phyloP scores from a whole-genome alignment of 257 asterid genomes.

The Lantana camara region DNA sequence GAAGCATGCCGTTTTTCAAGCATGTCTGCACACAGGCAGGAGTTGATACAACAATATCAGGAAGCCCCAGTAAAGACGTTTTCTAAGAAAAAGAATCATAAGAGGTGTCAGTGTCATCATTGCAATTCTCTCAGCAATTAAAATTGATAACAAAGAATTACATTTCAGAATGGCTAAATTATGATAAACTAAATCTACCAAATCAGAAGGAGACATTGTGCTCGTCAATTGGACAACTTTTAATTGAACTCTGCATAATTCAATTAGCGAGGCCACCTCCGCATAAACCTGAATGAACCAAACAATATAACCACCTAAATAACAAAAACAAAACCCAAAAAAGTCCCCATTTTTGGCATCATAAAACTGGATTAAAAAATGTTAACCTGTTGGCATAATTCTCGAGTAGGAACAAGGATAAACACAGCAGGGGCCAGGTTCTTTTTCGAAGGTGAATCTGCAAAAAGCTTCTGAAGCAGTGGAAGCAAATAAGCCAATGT shows the following conservation, averaged over 20 bases:
- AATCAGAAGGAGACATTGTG: conserved; percentile 67
- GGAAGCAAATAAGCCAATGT: conserved; percentile 92
- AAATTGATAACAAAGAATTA: not conserved
- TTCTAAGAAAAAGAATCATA: conserved; percentile 39
- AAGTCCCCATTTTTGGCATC: not conserved
- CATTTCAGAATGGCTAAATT: not conserved
- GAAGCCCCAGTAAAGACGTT: conserved; percentile 78
- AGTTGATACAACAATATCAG: conserved; percentile 80
- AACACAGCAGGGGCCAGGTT: conserved; percentile 65
- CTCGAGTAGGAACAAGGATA: conserved; percentile 91
- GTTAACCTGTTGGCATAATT: conserved; percentile 83
- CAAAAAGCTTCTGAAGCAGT: conserved; percentile 83
- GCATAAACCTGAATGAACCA: conserved; percentile 57
- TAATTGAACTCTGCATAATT: conserved; percentile 75
- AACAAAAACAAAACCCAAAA: not conserved
- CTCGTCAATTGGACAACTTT: conserved; percentile 77
- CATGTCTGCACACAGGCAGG: conserved; percentile 85
- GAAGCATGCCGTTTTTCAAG: conserved; percentile 58
- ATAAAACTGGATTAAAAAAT: not conserved
- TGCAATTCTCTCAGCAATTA: not conserved
- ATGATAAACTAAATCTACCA: conserved; percentile 41
- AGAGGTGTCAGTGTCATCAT: not conserved
- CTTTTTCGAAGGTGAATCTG: conserved; percentile 49
- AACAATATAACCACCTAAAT: not conserved
- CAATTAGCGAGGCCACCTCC: conserved; percentile 70